Evolutionary conservation across 257 asterid species (phyloP), one percentile per base, ranked within the genome.

Genomic region (Craterostigma plantagineum): DNA sequence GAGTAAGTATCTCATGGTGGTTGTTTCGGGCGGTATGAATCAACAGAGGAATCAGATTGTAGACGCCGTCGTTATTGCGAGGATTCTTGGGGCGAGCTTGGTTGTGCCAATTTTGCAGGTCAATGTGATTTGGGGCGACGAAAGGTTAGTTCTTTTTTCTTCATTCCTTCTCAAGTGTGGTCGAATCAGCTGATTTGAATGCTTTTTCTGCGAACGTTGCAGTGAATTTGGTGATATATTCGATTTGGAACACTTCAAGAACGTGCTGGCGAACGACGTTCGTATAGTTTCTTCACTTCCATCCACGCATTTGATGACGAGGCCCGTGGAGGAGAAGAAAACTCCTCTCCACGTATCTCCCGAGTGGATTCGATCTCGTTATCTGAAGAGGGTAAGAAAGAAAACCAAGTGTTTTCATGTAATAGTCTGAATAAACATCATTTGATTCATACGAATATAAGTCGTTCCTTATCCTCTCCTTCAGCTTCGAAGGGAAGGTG

Each of bases 11-110:
- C 42, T 86, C 71, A 69, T 86, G 77, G 94, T 73, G 16, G 96
- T 86, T 54, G 96, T 81, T 52, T 54, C 97, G 17, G 96, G 96
- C 1, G 96, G 96, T 18, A 61, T 81, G 91, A 86, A 86, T 64
- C 94, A 86, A 56, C 97, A 86, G 69, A 73, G 94, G 72, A 81
- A 86, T 64, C 94, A 86, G 75, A 76, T 86, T 56, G 92, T 86
- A 47, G 97, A 86, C 71, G 94, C 92, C 43, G 97, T 81, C 11
- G 91, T 81, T 9, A 81, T 86, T 66, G 91, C 96, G 3, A 75
- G 94, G 37, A 67, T 85, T 51, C 85, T 85, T 49, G 96, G 96
- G 11, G 97, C 97, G 30, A 63, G 87, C 52, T 63, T 86, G 50
- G 92, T 86, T 65, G 91, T 86, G 42, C 97, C 97, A 16, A 71